A percentile compares a stretch with the other conserved stretches of the same genome.
These are phyloP conservation scores for Hebeloma cylindrosporum DNA, from an alignment of 768 basidiomycete species.

Conservation along the genomic window DNA sequence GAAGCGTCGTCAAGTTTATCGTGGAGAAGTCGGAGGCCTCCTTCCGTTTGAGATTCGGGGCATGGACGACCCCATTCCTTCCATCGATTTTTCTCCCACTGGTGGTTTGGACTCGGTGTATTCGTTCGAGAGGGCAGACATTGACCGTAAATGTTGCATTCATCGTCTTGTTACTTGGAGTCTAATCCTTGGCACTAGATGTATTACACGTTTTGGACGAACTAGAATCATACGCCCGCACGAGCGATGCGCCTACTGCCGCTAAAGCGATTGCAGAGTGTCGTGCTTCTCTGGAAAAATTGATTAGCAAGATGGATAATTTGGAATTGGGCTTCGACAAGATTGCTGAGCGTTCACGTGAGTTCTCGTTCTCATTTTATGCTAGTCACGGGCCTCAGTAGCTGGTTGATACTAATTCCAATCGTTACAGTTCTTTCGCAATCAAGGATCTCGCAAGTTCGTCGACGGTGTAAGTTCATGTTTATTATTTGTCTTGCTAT, in stretches of 20 bases:
- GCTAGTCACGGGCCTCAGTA: no score
- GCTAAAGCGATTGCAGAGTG: slow-evolving; percentile 62
- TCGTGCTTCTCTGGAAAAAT: slow-evolving; percentile 60
- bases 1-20: slow-evolving; percentile 82
- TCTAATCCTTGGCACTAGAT: slow-evolving; percentile 36
- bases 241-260: slow-evolving; percentile 45
- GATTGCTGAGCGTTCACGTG: slow-evolving; percentile 82
- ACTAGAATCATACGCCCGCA: slow-evolving; percentile 55
- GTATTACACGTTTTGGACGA: slow-evolving; percentile 64
- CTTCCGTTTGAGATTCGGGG: slow-evolving; percentile 84
- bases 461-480: slow-evolving; percentile 63
- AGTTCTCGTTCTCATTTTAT: slow-evolving; percentile 28
- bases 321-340: slow-evolving; percentile 81
- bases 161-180: slow-evolving; percentile 10
- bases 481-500: slow-evolving; percentile 12
- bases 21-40: slow-evolving; percentile 79
- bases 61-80: slow-evolving; percentile 78
- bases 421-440: slow-evolving; percentile 64
- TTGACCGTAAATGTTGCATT: slow-evolving; percentile 57
- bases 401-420: no score
- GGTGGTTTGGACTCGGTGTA: slow-evolving; percentile 64
- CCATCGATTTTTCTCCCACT: slow-evolving; percentile 75
- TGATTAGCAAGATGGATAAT: slow-evolving; percentile 75
- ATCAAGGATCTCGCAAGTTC: slow-evolving; percentile 66
- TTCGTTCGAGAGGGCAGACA: slow-evolving; percentile 67